phyloP scores from a whole-genome alignment of 2,329 filamentous ascomycete species.

The Diaporthe caulivora region DNA sequence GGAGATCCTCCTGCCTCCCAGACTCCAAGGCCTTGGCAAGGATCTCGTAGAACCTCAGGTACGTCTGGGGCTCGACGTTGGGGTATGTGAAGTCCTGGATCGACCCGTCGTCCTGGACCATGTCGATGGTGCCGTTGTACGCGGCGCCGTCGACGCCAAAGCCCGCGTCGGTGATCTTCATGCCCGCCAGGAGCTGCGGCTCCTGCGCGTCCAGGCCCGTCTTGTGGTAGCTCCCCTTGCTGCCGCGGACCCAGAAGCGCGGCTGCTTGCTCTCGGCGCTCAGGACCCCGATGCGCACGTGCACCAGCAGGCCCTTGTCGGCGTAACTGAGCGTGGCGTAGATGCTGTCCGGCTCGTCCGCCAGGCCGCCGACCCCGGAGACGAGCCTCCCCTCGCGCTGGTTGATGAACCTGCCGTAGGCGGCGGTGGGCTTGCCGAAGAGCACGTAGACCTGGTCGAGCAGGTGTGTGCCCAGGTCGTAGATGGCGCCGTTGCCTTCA shows the following conservation, averaged over 20 bases:
- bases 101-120: constrained; percentile 64
- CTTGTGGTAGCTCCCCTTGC: constrained; percentile 82
- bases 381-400: constrained; percentile 66
- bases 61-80: constrained; percentile 75
- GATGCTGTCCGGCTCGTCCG: constrained; percentile 68
- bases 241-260: constrained; percentile 82
- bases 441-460: constrained; percentile 80
- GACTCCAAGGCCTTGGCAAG: constrained; percentile 61
- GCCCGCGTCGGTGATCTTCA: constrained; percentile 65
- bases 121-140: constrained; percentile 70
- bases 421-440: constrained; percentile 75
- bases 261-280: constrained; percentile 78
- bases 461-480: constrained; percentile 81
- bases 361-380: constrained; percentile 45
- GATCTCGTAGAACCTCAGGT: constrained; percentile 74
- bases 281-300: constrained; percentile 76
- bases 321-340: constrained; percentile 77
- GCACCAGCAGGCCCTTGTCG: constrained; percentile 71
- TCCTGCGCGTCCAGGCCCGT: constrained; percentile 79
- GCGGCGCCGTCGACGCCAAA: constrained; percentile 75
- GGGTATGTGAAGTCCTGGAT: constrained; percentile 63
- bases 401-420: constrained; percentile 77
- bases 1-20: constrained; percentile 63
- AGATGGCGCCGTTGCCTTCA: constrained; percentile 76
- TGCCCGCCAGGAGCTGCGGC: constrained; percentile 75